These are phyloP conservation scores for Rhytidhysteron rufulum DNA, from an alignment of 2,329 filamentous ascomycete species.

Conservation along the genomic window DNA sequence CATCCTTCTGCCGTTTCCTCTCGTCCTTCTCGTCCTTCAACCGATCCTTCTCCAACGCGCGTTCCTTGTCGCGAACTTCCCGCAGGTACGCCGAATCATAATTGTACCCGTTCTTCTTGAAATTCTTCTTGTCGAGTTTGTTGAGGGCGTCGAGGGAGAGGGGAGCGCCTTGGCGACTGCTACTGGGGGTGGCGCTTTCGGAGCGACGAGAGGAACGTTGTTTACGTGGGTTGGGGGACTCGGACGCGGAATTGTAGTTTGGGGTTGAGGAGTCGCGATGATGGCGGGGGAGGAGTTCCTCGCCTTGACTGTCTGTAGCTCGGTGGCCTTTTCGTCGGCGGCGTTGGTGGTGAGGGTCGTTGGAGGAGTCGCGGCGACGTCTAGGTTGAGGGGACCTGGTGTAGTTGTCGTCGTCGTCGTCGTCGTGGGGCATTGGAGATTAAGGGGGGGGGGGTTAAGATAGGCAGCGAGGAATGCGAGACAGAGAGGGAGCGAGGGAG, in stretches of 20 bases:
- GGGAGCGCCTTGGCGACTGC: slow-evolving; percentile 30
- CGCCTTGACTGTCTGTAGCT: slow-evolving; percentile 38
- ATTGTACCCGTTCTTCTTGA: slow-evolving; percentile 48
- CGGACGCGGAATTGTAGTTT: slow-evolving; percentile 10
- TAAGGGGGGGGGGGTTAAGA: no score
- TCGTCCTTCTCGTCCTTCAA: slow-evolving; percentile 30
- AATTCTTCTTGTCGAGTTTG: slow-evolving; percentile 61
- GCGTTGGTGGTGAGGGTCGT: slow-evolving; percentile 11
- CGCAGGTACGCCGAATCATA: slow-evolving; percentile 37
- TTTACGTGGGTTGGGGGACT: slow-evolving; percentile 5
- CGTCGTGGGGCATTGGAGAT: slow-evolving; percentile 19
- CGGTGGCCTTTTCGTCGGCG: slow-evolving; percentile 32
- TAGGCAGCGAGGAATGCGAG: no score
- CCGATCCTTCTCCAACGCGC: slow-evolving; percentile 29
- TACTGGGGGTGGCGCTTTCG: slow-evolving; percentile 11
- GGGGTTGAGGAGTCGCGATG: slow-evolving; percentile 1
- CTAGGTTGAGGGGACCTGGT: no score
- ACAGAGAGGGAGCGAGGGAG: no score
- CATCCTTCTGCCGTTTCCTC: slow-evolving; percentile 18
- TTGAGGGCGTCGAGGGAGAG: slow-evolving; percentile 59
- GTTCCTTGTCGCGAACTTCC: slow-evolving; percentile 34
- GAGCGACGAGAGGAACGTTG: slow-evolving; percentile 9
- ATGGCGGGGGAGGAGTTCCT: slow-evolving; percentile 28
- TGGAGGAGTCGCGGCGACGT: slow-evolving; percentile 11
- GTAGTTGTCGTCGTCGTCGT: slow-evolving; percentile 18